Evolutionary conservation across 1,139 yeast genomes (phyloP), one percentile per base, ranked within the genome.

Genomic region (Chernovozyma sophiae-reginae): DNA sequence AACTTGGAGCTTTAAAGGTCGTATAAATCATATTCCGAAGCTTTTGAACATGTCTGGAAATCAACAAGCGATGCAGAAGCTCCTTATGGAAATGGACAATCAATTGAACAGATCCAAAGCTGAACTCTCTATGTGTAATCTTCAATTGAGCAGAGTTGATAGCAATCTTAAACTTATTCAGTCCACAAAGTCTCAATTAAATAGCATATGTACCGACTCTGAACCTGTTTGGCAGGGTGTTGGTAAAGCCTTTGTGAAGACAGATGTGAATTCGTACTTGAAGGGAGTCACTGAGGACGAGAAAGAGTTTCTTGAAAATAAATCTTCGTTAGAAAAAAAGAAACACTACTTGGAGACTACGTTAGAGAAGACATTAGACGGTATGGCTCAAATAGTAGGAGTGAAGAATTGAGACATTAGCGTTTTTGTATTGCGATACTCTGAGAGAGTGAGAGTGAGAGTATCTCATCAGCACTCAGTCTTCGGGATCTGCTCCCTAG

Each of bases 201-300:
- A 65, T 31, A 45, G 52, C 35, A 49, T 64, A 28, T 69, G 77
- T 36, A 48, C 59, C 18, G 59, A 59, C 3, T 60, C 62, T 25
- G 74, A 77, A 16, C 55, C 57, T 2, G 90, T 89, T 4, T 89
- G 95, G 94, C 79, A 86, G 53, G 87, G 95, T 2, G 75, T 86
- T 23, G 96, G 96, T 17, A 84, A 84, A 60, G 77, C 87, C 43
- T 84, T 82, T 53, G 61, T 83, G 8, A 51, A 60, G 25, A 62
- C 62, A 3, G 64, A 72, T 18, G 68, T 67, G 3, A 50, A 57
- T 10, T 58, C 65, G 3, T 85, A 86, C 55, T 56, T 74, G 37
- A 52, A 57, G 13, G 70, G 70, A 34, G 60, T 86, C 31, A 54
- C 63, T 24, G 53, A 58, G 15, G 89, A 85, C 47, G 75, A 76